Evolutionary conservation across 306 rosid species (phyloP).

Genomic region (Rosa lucieae): DNA sequence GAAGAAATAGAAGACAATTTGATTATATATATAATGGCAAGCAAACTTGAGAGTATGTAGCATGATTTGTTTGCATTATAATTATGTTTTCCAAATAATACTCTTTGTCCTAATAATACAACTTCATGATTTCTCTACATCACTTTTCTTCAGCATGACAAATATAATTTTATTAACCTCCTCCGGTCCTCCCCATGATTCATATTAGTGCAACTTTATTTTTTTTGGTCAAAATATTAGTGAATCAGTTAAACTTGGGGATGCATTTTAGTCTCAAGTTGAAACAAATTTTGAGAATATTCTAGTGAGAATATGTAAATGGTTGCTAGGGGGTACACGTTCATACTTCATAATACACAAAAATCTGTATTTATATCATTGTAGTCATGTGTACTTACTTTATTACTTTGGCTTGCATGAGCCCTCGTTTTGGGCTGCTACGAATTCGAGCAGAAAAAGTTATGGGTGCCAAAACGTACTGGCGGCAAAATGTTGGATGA

Average conservation of each 20-base stretch:
- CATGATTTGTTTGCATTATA: background rate
- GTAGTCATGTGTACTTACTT: no score
- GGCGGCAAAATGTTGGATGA: background rate
- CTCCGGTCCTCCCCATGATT: background rate
- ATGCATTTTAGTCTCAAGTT: background rate
- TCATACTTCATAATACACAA: no score
- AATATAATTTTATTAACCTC: background rate
- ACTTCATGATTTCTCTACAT: background rate
- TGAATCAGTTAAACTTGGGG: background rate
- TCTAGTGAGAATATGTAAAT: no score
- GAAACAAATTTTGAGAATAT: no score
- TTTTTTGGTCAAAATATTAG: background rate
- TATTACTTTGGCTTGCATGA: no score
- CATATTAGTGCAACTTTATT: background rate
- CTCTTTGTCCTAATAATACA: background rate
- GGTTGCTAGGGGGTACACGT: no score
- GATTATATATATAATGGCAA: background rate
- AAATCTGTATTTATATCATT: no score
- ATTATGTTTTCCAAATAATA: constrained; percentile 5
- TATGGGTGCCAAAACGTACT: no score
- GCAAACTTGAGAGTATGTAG: constrained; percentile 7
- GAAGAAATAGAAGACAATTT: background rate
- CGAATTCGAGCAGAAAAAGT: no score
- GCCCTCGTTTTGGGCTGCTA: no score
- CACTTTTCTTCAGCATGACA: background rate